Conservation (phyloP, 331 rosid species). For the Prunus yedoensis region DNA sequence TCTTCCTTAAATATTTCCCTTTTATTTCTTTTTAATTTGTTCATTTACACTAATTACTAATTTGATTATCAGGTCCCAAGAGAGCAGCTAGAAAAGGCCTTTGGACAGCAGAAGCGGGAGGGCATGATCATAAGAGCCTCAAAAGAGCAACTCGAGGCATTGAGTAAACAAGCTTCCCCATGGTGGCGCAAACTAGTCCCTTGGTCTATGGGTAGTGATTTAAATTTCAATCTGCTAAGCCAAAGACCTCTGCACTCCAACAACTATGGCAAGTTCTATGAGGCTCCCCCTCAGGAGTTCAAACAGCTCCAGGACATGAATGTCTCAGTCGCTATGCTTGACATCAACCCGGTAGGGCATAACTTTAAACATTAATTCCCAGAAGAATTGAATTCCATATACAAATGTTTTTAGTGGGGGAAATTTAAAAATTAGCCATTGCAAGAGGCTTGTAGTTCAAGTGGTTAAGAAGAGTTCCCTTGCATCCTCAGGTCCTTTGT, state of each 20-base stretch:
- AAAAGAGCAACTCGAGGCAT: constrained; percentile 37
- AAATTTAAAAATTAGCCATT: no score
- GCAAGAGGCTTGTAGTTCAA: no score
- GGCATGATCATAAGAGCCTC: constrained; percentile 40
- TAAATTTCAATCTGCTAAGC: constrained; percentile 39
- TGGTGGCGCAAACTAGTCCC: constrained; percentile 16
- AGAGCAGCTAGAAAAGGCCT: constrained; percentile 40
- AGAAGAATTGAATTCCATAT: not conserved
- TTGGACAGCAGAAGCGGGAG: constrained; percentile 23
- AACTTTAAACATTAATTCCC: not conserved
- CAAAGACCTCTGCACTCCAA: constrained; percentile 36
- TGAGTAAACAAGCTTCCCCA: constrained; percentile 39
- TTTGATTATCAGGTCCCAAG: constrained; percentile 27
- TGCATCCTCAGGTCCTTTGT: no score
- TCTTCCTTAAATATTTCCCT: not conserved
- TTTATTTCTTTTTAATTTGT: not conserved
- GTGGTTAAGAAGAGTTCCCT: no score
- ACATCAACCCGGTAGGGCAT: constrained; percentile 37
- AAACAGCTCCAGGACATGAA: constrained; percentile 43
- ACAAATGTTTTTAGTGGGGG: not conserved
- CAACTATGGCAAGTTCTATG: constrained; percentile 46
- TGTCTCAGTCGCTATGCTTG: constrained; percentile 13
- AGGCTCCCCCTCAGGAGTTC: constrained; percentile 38
- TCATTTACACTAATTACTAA: not conserved
- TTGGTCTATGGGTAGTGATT: constrained; percentile 18